Evolutionary conservation across 2,329 filamentous ascomycete genomes (phyloP).

Genomic region (Fusarium gaditjirri): DNA sequence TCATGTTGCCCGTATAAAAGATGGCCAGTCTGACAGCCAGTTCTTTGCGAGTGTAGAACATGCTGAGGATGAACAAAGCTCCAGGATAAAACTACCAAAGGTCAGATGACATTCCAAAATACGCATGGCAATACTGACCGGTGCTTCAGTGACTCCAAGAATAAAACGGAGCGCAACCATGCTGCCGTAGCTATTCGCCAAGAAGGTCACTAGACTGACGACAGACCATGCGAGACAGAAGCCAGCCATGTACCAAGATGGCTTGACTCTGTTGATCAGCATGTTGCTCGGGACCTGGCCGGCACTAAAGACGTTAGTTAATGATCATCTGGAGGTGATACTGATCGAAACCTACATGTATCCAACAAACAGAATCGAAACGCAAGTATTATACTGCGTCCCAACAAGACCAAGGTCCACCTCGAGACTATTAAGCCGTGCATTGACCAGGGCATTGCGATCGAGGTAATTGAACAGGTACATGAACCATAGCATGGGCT

Average conservation of each 20-base stretch:
- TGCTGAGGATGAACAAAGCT: conserved; percentile 55
- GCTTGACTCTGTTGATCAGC: conserved; percentile 53
- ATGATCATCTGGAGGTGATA: rapidly evolving
- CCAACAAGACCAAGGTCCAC: conserved; percentile 60
- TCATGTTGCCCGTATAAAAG: conserved; percentile 55
- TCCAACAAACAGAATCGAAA: conserved; percentile 52
- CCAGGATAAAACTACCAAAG: conserved; percentile 46
- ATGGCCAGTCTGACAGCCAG: conserved; percentile 55
- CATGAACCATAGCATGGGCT: conserved; percentile 52
- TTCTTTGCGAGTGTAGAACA: conserved; percentile 65
- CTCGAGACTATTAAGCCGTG: conserved; percentile 63
- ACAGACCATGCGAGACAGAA: conserved; percentile 54
- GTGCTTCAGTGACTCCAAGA: conserved; percentile 53
- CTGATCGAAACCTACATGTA: conserved; percentile 36
- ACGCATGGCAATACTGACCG: conserved; percentile 3
- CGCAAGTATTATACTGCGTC: conserved; percentile 48
- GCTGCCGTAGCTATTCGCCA: conserved; percentile 54
- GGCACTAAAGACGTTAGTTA: background rate
- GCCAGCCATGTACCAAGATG: conserved; percentile 54
- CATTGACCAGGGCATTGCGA: conserved; percentile 66
- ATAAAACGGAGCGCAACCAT: conserved; percentile 57
- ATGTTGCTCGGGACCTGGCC: conserved; percentile 53
- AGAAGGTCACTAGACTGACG: conserved; percentile 53
- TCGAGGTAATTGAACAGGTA: conserved; percentile 58
- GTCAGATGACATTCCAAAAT: background rate